Evolutionary conservation across 1,284 basidiomycete species (phyloP).

Genomic region (Mycena citricolor): DNA sequence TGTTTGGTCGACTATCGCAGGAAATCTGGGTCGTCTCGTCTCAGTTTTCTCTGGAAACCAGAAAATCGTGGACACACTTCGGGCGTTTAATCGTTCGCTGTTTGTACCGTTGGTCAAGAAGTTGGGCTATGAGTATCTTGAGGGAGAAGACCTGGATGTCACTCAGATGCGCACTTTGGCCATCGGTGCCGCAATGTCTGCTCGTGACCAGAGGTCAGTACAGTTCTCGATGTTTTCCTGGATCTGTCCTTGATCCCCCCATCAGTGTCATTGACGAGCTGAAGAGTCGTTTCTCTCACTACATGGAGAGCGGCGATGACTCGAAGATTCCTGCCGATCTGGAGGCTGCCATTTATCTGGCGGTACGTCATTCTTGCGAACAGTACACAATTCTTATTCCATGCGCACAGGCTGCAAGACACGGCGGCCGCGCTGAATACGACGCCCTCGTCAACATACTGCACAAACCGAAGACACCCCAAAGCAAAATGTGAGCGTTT

Average conservation of each 20-base stretch:
- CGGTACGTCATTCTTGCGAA: slow-evolving; percentile 36
- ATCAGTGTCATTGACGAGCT: slow-evolving; percentile 78
- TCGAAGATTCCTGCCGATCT: slow-evolving; percentile 81
- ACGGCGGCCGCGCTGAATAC: slow-evolving; percentile 80
- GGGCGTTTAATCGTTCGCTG: slow-evolving; percentile 62
- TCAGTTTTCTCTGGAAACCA: slow-evolving; percentile 87
- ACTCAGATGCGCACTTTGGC: slow-evolving; percentile 79
- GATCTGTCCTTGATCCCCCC: not conserved
- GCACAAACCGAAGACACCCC: slow-evolving; percentile 73
- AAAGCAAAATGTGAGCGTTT: slow-evolving; percentile 46
- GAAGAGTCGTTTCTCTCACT: slow-evolving; percentile 71
- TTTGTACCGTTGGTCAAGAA: slow-evolving; percentile 80
- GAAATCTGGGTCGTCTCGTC: slow-evolving; percentile 56
- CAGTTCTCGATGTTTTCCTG: slow-evolving; percentile 11
- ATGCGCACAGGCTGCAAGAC: slow-evolving; percentile 54
- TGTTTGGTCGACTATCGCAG: slow-evolving; percentile 62
- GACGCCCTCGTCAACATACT: slow-evolving; percentile 72
- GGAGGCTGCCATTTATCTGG: slow-evolving; percentile 51
- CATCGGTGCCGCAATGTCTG: slow-evolving; percentile 65
- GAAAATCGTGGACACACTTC: slow-evolving; percentile 57
- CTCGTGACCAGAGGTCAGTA: slow-evolving; percentile 58
- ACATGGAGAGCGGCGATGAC: slow-evolving; percentile 74
- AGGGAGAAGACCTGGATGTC: slow-evolving; percentile 70
- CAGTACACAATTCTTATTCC: slow-evolving; percentile 22
- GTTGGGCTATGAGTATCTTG: slow-evolving; percentile 78